A percentile compares a stretch with the other conserved stretches of the same genome.
These are phyloP conservation scores for Rhodotorula sp. DNA, from an alignment of 1,284 basidiomycete species.

Conservation along the genomic window DNA sequence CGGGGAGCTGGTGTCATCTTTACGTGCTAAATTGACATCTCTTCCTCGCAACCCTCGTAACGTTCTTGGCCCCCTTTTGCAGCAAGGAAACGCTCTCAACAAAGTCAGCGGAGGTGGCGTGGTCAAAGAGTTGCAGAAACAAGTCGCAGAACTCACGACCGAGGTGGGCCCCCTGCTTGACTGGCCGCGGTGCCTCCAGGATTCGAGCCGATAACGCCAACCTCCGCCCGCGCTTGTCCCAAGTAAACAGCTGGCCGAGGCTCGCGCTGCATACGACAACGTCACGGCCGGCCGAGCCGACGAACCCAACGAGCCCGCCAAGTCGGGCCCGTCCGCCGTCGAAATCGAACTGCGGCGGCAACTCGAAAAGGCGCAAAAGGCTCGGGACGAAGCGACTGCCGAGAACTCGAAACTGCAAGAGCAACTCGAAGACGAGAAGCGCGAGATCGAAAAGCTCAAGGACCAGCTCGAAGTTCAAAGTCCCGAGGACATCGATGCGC, in stretches of 20 bases:
- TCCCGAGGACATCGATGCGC: background rate
- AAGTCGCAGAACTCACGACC: background rate
- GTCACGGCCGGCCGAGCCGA: background rate
- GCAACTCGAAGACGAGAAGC: background rate
- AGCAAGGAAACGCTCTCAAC: background rate
- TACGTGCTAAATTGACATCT: background rate
- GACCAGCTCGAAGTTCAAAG: background rate
- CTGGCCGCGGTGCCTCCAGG: background rate
- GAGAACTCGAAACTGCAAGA: background rate
- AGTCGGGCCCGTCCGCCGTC: background rate
- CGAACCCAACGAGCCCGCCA: background rate
- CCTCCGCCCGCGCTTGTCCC: background rate
- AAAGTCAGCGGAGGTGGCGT: slow-evolving; percentile 2
- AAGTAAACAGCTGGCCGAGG: background rate
- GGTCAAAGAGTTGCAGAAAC: slow-evolving; percentile 6
- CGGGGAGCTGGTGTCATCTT: background rate
- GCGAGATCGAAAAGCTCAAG: background rate
- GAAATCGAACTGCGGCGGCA: background rate
- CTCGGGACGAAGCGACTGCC: background rate
- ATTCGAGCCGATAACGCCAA: background rate
- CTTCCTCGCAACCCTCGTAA: too few relatives aligned
- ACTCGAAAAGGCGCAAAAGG: slow-evolving; percentile 9
- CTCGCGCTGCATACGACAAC: background rate
- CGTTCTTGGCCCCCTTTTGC: background rate
- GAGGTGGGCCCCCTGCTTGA: background rate